Evolutionary conservation across 1,284 basidiomycete species (phyloP).

Genomic region (Puccinia horiana): DNA sequence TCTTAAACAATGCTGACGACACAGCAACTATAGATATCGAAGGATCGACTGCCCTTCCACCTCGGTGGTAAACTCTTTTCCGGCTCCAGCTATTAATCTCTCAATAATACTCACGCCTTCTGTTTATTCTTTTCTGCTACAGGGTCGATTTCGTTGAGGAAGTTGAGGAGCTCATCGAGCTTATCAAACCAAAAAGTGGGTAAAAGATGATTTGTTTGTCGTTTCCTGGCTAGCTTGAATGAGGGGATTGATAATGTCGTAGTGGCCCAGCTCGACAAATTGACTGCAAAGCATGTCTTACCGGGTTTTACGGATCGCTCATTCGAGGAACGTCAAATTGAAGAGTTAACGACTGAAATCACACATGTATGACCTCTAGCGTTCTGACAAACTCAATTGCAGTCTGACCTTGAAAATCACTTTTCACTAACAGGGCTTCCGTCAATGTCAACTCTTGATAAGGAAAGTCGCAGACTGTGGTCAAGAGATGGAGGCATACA

Average conservation of each 20-base stretch:
- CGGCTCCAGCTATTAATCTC: constrained; percentile 52
- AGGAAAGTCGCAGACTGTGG: constrained; percentile 40
- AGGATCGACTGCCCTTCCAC: constrained; percentile 53
- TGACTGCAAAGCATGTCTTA: constrained; percentile 91
- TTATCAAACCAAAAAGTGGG: constrained; percentile 76
- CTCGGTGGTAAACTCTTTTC: constrained; percentile 57
- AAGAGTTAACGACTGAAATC: constrained; percentile 79
- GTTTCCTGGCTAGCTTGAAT: constrained; percentile 7
- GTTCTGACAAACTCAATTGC: neutral
- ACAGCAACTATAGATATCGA: constrained; percentile 38
- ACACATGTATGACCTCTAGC: constrained; percentile 67
- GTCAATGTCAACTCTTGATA: constrained; percentile 41
- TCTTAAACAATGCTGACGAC: constrained; percentile 68
- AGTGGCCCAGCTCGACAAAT: constrained; percentile 81
- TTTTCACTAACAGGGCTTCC: constrained; percentile 21
- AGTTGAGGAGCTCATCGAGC: constrained; percentile 74
- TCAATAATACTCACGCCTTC: constrained; percentile 50
- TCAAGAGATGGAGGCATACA: constrained; percentile 33
- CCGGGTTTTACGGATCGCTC: constrained; percentile 94
- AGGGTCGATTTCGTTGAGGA: constrained; percentile 90
- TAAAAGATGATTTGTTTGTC: constrained; percentile 51
- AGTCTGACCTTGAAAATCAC: neutral
- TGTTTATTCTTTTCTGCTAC: constrained; percentile 44
- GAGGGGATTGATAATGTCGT: constrained; percentile 50
- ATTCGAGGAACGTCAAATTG: constrained; percentile 90